Evolutionary conservation across 1,284 basidiomycete genomes (phyloP), one percentile per base, ranked within the genome.

Genomic region (Sanghuangporus baumii): DNA sequence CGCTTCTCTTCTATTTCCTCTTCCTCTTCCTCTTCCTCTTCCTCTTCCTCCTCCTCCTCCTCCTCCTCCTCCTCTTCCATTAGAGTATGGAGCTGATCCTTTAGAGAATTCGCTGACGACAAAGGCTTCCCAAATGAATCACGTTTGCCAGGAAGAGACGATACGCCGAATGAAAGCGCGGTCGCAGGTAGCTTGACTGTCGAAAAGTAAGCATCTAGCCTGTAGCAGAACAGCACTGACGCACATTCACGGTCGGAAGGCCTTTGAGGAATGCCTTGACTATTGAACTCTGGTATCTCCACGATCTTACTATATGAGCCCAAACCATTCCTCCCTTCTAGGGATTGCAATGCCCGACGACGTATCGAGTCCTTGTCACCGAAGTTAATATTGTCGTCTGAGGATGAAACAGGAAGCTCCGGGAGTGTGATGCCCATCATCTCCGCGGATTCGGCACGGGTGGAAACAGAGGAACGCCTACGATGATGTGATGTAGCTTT

Each of bases 1-100:
- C 37, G n/a, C 48, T 31, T 31, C 14, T 26, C 48, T 46, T 76
- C 74, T 37, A n/a, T 46, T 46, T 46, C 43, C 43, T 76, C 75
- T 4, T 82, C 81, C 38, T 89, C 89, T 48, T 91, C 90, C 59
- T 91, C 89, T 40, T 91, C 89, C 68, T 91, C 90, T 71, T 93
- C 90, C 38, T 89, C 89, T 48, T 91, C 90, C 59, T 91, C 89
- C 89, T 46, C 43, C 43, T 76, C 75, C 5, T 82, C 81, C 38
- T 89, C 89, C 50, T 91, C 90, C 59, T 91, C 89, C 41, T 91
- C 89, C 68, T 91, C 90, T 71, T 93, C 90, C 38, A 91, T 74
- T 36, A 93, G 79, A 7, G 89, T 92, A 63, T 83, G 81, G 7
- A 93, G 79, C 67, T 87, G 83, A 70, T 91, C 89, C 71, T 90